These are phyloP conservation scores for Leishmania amazonensis DNA, from an alignment of 208 protist genomes.

Conservation along the genomic window DNA sequence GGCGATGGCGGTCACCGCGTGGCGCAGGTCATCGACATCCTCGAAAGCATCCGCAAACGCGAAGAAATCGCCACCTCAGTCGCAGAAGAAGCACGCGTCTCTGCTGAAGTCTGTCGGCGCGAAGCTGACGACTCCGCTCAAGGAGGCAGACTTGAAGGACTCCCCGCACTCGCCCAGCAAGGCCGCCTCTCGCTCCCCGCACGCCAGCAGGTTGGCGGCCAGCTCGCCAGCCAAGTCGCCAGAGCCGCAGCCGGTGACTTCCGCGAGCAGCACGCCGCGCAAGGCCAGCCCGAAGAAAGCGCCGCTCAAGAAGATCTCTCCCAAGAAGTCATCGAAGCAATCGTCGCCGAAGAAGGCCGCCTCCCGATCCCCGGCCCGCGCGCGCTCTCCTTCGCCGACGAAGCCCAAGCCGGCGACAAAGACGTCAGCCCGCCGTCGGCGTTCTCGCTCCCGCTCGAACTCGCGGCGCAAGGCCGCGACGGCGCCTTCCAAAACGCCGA, in stretches of 20 bases:
- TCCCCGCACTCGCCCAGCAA: background rate
- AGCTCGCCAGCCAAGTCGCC: constrained; percentile 14
- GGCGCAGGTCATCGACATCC: constrained; percentile 7
- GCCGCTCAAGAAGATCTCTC: constrained; percentile 6
- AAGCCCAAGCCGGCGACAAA: constrained; percentile 27
- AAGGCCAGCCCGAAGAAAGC: constrained; percentile 21
- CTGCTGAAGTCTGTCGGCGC: constrained; percentile 29
- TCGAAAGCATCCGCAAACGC: constrained; percentile 21
- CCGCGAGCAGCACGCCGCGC: constrained; percentile 11
- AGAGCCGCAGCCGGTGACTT: background rate
- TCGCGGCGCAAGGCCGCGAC: background rate
- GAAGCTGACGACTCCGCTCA: constrained; percentile 21
- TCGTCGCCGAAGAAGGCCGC: constrained; percentile 8
- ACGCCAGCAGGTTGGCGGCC: constrained; percentile 4
- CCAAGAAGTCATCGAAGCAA: constrained; percentile 3
- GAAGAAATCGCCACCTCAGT: constrained; percentile 27
- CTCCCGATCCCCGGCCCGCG: constrained; percentile 21
- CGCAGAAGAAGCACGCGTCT: constrained; percentile 15
- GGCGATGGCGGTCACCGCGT: constrained; percentile 10
- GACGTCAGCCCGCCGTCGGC: constrained; percentile 8
- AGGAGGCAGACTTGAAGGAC: background rate
- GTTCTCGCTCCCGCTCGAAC: constrained; percentile 11
- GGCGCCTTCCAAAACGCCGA: constrained; percentile 31
- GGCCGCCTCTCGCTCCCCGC: constrained; percentile 9
- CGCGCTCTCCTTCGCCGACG: constrained; percentile 23